A percentile compares a stretch with the other conserved stretches of the same genome.
Evolutionary conservation across 306 rosid genomes (phyloP).

Genomic region (Prunus persica): DNA sequence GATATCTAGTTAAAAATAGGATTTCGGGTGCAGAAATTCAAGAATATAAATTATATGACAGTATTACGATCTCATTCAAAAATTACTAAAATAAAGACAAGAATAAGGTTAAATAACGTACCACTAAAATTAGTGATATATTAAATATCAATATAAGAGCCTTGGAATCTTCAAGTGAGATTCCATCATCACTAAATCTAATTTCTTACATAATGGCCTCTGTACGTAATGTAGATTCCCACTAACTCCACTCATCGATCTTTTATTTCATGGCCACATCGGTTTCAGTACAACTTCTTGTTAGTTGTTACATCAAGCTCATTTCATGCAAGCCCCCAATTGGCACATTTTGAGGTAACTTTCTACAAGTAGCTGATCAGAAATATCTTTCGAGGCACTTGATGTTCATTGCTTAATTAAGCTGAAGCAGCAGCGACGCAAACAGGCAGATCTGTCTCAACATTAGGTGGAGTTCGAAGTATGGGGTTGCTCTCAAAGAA

Average conservation of each 20-base stretch:
- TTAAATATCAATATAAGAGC: no score
- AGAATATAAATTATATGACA: no score
- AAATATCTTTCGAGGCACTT: background rate
- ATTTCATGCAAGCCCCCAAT: background rate
- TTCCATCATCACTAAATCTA: no score
- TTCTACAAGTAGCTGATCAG: background rate
- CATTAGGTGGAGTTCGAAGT: constrained; percentile 58
- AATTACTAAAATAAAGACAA: rapidly evolving
- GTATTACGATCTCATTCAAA: no score
- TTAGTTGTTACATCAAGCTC: background rate
- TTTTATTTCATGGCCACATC: background rate
- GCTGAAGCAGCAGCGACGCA: constrained; percentile 51
- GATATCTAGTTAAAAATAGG: no score
- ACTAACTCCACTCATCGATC: background rate
- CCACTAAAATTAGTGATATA: no score
- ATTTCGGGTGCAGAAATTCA: rapidly evolving
- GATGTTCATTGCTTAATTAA: constrained; percentile 1
- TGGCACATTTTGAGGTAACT: background rate
- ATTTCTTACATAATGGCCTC: background rate
- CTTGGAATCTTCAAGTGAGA: no score
- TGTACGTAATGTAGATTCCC: background rate
- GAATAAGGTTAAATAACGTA: no score
- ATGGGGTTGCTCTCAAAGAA: constrained; percentile 90
- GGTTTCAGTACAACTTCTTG: background rate
- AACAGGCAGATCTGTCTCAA: constrained; percentile 60